These are phyloP conservation scores for Myxozyma melibiosi DNA, from an alignment of 805 yeast species.

Conservation along the genomic window DNA sequence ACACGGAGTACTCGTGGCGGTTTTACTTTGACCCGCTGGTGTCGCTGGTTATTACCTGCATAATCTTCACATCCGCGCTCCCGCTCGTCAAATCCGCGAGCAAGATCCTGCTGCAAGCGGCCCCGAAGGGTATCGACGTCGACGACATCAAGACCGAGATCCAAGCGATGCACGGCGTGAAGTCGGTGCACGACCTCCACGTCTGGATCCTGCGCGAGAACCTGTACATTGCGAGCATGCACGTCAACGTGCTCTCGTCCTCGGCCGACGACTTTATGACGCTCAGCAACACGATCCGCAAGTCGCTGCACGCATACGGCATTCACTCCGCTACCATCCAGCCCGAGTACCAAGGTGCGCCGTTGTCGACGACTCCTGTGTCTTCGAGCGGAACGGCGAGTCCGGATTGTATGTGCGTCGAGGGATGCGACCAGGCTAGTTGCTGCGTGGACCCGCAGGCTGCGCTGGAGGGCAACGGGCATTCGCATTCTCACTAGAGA, in stretches of 20 bases:
- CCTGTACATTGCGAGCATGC: conserved; percentile 83
- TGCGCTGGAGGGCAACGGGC: neutral
- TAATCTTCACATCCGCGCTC: conserved; percentile 87
- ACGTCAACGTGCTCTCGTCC: conserved; percentile 65
- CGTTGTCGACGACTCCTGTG: conserved; percentile 7
- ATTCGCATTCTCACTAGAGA: neutral
- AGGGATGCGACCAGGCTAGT: conserved; percentile 30
- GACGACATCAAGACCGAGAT: conserved; percentile 72
- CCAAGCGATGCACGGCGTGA: conserved; percentile 66
- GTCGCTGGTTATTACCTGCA: conserved; percentile 80
- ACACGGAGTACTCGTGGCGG: conserved; percentile 86
- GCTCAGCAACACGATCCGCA: conserved; percentile 76
- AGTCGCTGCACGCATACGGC: conserved; percentile 78
- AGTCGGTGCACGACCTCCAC: conserved; percentile 91
- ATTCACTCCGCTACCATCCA: conserved; percentile 94
- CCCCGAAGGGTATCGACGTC: conserved; percentile 81
- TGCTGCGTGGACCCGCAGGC: conserved; percentile 19
- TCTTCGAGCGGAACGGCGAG: neutral
- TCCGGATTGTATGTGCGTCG: conserved; percentile 28
- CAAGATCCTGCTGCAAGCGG: conserved; percentile 86
- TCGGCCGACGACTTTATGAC: conserved; percentile 62
- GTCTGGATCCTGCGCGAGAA: conserved; percentile 94
- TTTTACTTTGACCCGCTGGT: conserved; percentile 83
- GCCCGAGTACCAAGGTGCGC: conserved; percentile 69
- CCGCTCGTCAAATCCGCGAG: conserved; percentile 87